Evolutionary conservation across 805 yeast genomes (phyloP).

Genomic region (Ogataea glucozyma): DNA sequence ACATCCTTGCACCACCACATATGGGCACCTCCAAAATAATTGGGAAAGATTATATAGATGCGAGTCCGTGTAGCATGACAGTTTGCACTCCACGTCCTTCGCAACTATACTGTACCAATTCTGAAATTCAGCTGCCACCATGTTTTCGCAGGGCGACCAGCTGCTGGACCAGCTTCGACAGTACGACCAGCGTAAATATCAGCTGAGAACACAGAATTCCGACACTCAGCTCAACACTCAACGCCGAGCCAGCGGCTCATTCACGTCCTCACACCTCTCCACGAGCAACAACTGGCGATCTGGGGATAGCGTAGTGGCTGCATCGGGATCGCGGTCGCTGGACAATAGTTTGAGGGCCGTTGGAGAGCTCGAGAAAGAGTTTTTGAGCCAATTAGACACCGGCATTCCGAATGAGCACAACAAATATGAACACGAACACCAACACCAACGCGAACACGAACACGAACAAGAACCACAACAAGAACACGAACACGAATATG

Average conservation of each 20-base stretch:
- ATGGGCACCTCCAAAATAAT: too few relatives aligned
- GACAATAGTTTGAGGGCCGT: neutral
- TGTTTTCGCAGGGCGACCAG: slow-evolving; percentile 39
- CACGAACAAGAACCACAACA: too few relatives aligned
- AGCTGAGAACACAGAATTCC: slow-evolving; percentile 19
- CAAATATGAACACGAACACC: too few relatives aligned
- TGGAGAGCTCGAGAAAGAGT: too few relatives aligned
- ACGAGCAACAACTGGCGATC: slow-evolving; percentile 4
- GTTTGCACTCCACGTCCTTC: too few relatives aligned
- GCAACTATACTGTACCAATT: too few relatives aligned
- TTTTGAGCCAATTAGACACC: too few relatives aligned
- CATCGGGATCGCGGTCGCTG: neutral
- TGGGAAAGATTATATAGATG: too few relatives aligned
- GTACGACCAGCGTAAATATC: slow-evolving; percentile 33
- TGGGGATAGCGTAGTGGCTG: neutral
- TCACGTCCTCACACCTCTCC: slow-evolving; percentile 2
- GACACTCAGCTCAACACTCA: slow-evolving; percentile 14
- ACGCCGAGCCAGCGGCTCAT: slow-evolving; percentile 10
- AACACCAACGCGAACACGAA: too few relatives aligned
- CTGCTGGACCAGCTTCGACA: slow-evolving; percentile 36
- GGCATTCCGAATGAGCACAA: too few relatives aligned
- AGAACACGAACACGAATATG: neutral
- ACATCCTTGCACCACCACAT: slow-evolving; percentile 8
- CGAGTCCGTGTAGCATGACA: too few relatives aligned
- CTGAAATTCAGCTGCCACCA: slow-evolving; percentile 5